Conservation (phyloP, 1,284 basidiomycete species). For the Blastosporella zonata region DNA sequence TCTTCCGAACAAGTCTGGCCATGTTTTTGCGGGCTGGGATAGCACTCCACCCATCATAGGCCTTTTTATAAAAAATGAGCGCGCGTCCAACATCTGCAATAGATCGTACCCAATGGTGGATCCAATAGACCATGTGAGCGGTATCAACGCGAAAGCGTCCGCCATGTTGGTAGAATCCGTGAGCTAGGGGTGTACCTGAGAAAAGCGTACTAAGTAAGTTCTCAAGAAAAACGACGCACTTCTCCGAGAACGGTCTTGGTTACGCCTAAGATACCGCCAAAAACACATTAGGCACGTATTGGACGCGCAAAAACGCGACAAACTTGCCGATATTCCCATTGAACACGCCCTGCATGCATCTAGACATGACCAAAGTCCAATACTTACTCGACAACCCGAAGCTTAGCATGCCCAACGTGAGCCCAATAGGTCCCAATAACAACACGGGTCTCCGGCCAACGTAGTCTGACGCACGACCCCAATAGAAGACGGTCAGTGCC, state of each 20-base stretch:
- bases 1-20: constrained; percentile 58
- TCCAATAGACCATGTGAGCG: constrained; percentile 49
- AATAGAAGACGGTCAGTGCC: constrained; percentile 66
- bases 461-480: constrained; percentile 70
- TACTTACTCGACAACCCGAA: constrained; percentile 73
- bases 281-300: background rate
- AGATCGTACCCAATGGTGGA: constrained; percentile 19
- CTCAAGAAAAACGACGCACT: background rate
- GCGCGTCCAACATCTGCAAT: background rate
- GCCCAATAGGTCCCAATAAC: constrained; percentile 59
- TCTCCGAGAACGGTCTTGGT: background rate
- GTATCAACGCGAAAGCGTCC: constrained; percentile 65
- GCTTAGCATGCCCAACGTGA: constrained; percentile 64
- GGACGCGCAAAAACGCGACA: background rate
- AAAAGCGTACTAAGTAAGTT: constrained; percentile 47
- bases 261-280: constrained; percentile 11
- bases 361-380: constrained; percentile 56
- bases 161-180: constrained; percentile 72
- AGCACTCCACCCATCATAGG: constrained; percentile 70
- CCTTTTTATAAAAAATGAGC: constrained; percentile 18
- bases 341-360: too few relatives aligned
- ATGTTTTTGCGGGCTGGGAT: constrained; percentile 61
- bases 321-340: constrained; percentile 41
- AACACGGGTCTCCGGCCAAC: constrained; percentile 73
- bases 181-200: constrained; percentile 66